A percentile compares a stretch with the other conserved stretches of the same genome.
Evolutionary conservation across 257 asterid species (phyloP).

Genomic region (Cordia subcordata): DNA sequence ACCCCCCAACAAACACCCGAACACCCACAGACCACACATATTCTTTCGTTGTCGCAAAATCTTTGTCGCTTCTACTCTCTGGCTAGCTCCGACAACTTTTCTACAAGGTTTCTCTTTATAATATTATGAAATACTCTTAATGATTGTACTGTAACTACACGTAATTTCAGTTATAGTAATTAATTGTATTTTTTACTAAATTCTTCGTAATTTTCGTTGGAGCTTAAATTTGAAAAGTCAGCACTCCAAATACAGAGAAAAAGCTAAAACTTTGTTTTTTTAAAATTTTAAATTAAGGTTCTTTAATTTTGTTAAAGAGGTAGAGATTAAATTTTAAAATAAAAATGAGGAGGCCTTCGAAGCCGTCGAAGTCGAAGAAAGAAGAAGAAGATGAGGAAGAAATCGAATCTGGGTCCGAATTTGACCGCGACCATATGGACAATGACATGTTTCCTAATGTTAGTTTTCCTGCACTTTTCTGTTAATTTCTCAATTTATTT

Average conservation of each 20-base stretch:
- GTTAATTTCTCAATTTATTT: background rate
- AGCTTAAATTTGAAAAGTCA: background rate
- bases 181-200: too few relatives aligned
- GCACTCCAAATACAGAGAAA: too few relatives aligned
- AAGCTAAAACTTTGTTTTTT: background rate
- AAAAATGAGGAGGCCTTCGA: slow-evolving; percentile 31
- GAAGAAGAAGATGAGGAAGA: slow-evolving; percentile 31
- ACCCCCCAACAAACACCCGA: too few relatives aligned
- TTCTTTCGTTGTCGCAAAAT: too few relatives aligned
- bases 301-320: background rate
- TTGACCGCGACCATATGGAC: slow-evolving; percentile 27
- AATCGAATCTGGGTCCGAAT: slow-evolving; percentile 46
- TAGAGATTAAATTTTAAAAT: background rate
- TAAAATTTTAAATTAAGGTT: background rate
- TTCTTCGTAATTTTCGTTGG: background rate
- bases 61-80: too few relatives aligned
- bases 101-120: too few relatives aligned
- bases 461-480: slow-evolving; percentile 11
- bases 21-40: too few relatives aligned
- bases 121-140: too few relatives aligned
- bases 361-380: slow-evolving; percentile 7
- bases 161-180: background rate
- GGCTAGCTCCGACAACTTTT: too few relatives aligned
- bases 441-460: slow-evolving; percentile 29
- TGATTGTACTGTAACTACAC: background rate